Evolutionary conservation across 768 basidiomycete species (phyloP).

Genomic region (Lanmaoa rubissima): DNA sequence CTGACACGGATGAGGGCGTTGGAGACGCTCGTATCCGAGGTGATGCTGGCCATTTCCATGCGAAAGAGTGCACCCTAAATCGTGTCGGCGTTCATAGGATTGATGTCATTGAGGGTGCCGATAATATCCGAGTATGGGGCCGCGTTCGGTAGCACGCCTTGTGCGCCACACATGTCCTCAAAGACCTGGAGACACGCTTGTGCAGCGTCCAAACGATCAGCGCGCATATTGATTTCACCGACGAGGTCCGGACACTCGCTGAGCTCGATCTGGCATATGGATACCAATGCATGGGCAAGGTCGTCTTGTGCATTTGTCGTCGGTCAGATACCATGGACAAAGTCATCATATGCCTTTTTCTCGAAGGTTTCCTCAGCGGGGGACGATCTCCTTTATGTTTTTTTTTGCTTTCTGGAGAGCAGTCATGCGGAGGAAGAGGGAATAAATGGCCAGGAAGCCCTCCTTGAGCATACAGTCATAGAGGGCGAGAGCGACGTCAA

Average conservation of each 20-base stretch:
- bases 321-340: slow-evolving; percentile 21
- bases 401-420: slow-evolving; percentile 24
- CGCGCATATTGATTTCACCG: slow-evolving; percentile 10
- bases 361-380: slow-evolving; percentile 6
- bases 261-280: slow-evolving; percentile 15
- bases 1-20: slow-evolving; percentile 46
- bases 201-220: too few relatives aligned
- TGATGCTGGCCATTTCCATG: slow-evolving; percentile 39
- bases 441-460: slow-evolving; percentile 36
- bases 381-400: neutral
- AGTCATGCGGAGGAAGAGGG: slow-evolving; percentile 42
- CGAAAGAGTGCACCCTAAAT: slow-evolving; percentile 37
- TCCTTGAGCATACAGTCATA: slow-evolving; percentile 42
- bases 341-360: slow-evolving; percentile 20
- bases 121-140: slow-evolving; percentile 42
- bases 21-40: slow-evolving; percentile 35
- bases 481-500: slow-evolving; percentile 40
- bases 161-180: slow-evolving; percentile 22
- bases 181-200: slow-evolving; percentile 18
- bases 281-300: slow-evolving; percentile 20
- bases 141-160: slow-evolving; percentile 10
- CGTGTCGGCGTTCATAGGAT: slow-evolving; percentile 28
- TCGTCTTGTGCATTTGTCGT: slow-evolving; percentile 19
- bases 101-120: slow-evolving; percentile 33
- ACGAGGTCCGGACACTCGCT: slow-evolving; percentile 35